These are phyloP conservation scores for Ophiostoma himal-ulmi DNA, from an alignment of 2,329 filamentous ascomycete species.

Conservation along the genomic window DNA sequence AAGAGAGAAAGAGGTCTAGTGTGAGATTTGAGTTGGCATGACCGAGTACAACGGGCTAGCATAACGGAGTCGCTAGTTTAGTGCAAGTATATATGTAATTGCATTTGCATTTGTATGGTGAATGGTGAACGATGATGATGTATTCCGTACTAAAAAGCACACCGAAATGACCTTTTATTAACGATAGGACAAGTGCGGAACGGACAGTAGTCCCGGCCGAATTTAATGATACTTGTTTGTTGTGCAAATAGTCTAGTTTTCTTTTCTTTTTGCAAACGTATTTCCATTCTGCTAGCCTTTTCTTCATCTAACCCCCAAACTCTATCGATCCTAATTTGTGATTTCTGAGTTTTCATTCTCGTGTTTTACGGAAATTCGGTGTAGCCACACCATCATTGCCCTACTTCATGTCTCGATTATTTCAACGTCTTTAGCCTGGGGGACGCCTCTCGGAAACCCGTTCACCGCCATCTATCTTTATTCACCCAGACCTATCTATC, in stretches of 20 bases:
- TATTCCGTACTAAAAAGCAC: background rate
- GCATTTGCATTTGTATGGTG: background rate
- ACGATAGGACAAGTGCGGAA: background rate
- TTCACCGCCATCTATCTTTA: background rate
- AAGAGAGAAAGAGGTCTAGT: constrained; percentile 10
- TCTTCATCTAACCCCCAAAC: background rate
- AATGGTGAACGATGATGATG: background rate
- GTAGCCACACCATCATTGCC: background rate
- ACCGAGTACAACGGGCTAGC: background rate
- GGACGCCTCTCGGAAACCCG: background rate
- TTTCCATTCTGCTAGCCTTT: background rate
- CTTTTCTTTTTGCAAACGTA: background rate
- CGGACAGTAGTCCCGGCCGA: background rate
- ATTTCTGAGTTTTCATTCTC: background rate
- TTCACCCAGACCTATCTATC: no score
- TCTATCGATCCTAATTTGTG: background rate
- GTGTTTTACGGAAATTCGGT: background rate
- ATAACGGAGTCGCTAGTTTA: background rate
- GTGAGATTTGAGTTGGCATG: constrained; percentile 15
- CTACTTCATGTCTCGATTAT: background rate
- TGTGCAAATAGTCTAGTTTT: background rate
- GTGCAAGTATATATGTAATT: background rate
- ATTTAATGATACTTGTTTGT: background rate
- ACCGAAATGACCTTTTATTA: background rate
- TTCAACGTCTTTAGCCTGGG: background rate